These are phyloP conservation scores for Fusarium floridanum DNA, from an alignment of 2,329 filamentous ascomycete species.

Conservation along the genomic window DNA sequence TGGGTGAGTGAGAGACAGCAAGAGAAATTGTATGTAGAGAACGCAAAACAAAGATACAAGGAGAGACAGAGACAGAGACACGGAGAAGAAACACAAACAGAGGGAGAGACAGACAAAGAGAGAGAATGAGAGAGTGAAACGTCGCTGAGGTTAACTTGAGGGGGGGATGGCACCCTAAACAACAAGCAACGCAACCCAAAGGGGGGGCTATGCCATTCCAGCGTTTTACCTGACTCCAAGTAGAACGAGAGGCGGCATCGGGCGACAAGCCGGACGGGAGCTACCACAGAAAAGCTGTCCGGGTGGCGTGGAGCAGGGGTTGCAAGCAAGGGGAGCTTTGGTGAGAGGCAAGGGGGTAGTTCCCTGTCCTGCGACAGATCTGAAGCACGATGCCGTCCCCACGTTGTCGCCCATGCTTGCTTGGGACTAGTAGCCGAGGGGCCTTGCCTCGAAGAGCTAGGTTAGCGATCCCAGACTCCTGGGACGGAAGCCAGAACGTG, in stretches of 20 bases:
- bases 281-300: conserved; percentile 35
- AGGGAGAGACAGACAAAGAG: conserved; percentile 25
- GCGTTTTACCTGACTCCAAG: conserved; percentile 42
- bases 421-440: conserved; percentile 22
- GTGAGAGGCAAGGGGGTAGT: conserved; percentile 43
- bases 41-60: conserved; percentile 30
- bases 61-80: conserved; percentile 35
- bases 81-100: conserved; percentile 13
- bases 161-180: conserved; percentile 32
- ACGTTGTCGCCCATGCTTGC: conserved; percentile 38
- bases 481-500: conserved; percentile 21
- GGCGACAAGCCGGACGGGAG: conserved; percentile 28
- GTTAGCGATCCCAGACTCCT: conserved; percentile 35
- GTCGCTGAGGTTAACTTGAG: conserved; percentile 28
- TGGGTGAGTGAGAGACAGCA: conserved; percentile 25
- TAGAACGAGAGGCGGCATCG: conserved; percentile 24
- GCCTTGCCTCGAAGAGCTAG: conserved; percentile 8
- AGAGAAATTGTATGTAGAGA: conserved; percentile 27
- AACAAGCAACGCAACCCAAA: conserved; percentile 27
- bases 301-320: conserved; percentile 30
- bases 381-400: conserved; percentile 57
- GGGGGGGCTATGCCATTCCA: conserved; percentile 39
- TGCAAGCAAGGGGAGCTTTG: conserved; percentile 29
- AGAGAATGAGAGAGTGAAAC: conserved; percentile 41
- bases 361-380: conserved; percentile 62